These are phyloP conservation scores for Pichia eremophila DNA, from an alignment of 805 yeast species.

Conservation along the genomic window DNA sequence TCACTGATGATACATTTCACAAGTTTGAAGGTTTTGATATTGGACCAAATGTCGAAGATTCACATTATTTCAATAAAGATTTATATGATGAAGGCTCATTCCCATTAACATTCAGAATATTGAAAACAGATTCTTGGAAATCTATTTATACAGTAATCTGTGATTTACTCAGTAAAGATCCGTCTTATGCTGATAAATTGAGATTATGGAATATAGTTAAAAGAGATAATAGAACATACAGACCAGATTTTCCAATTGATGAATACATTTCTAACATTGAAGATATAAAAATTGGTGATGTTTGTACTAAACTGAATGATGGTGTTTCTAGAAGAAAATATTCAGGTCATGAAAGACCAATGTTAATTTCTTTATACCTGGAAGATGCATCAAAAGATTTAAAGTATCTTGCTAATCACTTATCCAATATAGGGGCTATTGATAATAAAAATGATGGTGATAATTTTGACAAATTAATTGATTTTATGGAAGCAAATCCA, in stretches of 20 bases:
- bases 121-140: constrained; percentile 45
- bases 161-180: constrained; percentile 28
- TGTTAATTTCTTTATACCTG: constrained; percentile 45
- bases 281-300: constrained; percentile 37
- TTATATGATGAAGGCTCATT: constrained; percentile 37
- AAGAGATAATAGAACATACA: constrained; percentile 61
- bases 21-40: constrained; percentile 67
- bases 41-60: constrained; percentile 48
- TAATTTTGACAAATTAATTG: constrained; percentile 7
- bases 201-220: constrained; percentile 58
- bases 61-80: constrained; percentile 38
- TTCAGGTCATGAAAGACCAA: constrained; percentile 31
- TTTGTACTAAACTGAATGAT: constrained; percentile 31
- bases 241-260: constrained; percentile 44
- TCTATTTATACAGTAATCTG: constrained; percentile 44
- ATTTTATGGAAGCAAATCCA: constrained; percentile 1
- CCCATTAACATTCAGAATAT: constrained; percentile 42
- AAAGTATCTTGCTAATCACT: constrained; percentile 22
- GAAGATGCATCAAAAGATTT: constrained; percentile 47
- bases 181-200: constrained; percentile 13
- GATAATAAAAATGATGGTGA: neutral
- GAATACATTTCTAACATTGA: constrained; percentile 18
- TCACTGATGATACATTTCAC: constrained; percentile 43
- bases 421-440: neutral
- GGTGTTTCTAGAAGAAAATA: constrained; percentile 25